These are phyloP conservation scores for Solanum virginianum DNA, from an alignment of 257 asterid genomes.

Conservation along the genomic window DNA sequence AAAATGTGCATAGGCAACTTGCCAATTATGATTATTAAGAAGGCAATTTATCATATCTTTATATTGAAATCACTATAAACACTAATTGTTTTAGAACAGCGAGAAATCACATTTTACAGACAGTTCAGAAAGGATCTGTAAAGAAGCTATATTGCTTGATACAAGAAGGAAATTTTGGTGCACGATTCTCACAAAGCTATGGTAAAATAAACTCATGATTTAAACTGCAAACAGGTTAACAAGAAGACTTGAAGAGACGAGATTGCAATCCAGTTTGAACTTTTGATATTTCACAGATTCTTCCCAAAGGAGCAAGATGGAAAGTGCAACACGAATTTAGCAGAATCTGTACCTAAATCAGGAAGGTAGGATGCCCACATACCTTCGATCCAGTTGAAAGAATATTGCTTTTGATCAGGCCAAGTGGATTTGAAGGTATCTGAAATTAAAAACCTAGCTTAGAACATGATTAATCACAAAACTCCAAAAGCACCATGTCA, in stretches of 20 bases:
- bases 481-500: background rate
- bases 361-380: constrained; percentile 1
- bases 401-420: constrained; percentile 56
- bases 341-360: background rate
- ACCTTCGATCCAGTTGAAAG: constrained; percentile 79
- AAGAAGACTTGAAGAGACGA: background rate
- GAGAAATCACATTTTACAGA: background rate
- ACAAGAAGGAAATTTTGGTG: background rate
- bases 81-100: background rate
- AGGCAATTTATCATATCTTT: background rate
- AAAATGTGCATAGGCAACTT: background rate
- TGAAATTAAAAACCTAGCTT: constrained; percentile 13
- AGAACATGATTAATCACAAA: background rate
- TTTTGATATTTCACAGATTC: background rate
- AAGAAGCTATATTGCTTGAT: background rate
- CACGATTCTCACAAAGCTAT: background rate
- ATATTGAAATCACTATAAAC: background rate
- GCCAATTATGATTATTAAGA: background rate
- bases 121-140: background rate
- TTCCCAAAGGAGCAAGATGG: background rate
- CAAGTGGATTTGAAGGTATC: constrained; percentile 78
- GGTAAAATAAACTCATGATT: background rate
- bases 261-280: background rate
- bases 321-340: background rate
- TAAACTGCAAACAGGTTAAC: background rate